A percentile compares a stretch with the other conserved stretches of the same genome.
Conservation (phyloP, 2,329 filamentous ascomycete genomes). For the Fusarium transvaalense region DNA sequence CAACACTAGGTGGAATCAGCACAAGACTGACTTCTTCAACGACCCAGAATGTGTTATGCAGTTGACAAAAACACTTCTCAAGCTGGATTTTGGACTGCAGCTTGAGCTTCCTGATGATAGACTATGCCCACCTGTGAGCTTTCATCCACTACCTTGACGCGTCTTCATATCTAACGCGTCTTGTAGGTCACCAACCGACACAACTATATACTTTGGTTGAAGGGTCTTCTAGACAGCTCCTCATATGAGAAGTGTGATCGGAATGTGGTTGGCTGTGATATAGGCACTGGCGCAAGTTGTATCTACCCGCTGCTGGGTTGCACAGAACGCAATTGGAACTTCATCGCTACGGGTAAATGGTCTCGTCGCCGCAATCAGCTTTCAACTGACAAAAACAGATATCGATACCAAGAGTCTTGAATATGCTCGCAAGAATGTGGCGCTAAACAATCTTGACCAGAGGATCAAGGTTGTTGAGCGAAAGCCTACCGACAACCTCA, state of each 20-base stretch:
- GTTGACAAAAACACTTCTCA: constrained; percentile 83
- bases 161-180: constrained; percentile 16
- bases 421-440: constrained; percentile 76
- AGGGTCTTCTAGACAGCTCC: constrained; percentile 81
- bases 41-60: constrained; percentile 82
- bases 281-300: constrained; percentile 90
- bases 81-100: constrained; percentile 77
- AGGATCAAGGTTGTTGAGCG: constrained; percentile 75
- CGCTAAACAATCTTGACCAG: constrained; percentile 71
- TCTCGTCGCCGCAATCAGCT: neutral
- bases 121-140: constrained; percentile 83
- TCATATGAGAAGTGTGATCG: constrained; percentile 62
- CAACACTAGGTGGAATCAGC: constrained; percentile 39
- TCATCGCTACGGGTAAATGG: constrained; percentile 70
- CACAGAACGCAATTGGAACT: constrained; percentile 77
- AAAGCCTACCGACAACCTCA: constrained; percentile 63
- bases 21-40: constrained; percentile 71
- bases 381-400: constrained; percentile 60
- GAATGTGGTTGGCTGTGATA: constrained; percentile 79
- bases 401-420: constrained; percentile 78
- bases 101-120: constrained; percentile 81
- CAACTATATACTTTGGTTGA: constrained; percentile 93
- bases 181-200: constrained; percentile 73
- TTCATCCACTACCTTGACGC: neutral
- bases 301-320: constrained; percentile 91